Evolutionary conservation across 2,329 filamentous ascomycete species (phyloP).

Genomic region (Fusarium tricinctum): DNA sequence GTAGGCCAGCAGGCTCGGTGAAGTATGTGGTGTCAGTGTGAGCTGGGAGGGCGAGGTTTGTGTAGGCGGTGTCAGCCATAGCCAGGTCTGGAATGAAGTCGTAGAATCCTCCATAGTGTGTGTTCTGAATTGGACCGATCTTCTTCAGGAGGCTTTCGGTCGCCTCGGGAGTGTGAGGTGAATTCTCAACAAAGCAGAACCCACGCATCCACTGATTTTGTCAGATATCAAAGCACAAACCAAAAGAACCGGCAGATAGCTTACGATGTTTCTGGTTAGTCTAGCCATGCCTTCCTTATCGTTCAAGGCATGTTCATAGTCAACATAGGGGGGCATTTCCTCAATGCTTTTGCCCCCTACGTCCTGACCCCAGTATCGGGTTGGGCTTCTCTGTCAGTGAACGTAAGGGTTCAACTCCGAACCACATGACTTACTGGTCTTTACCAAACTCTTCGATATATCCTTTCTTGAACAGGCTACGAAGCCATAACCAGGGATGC

Average conservation of each 20-base stretch:
- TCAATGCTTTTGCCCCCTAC: constrained; percentile 55
- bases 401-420: neutral
- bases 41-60: constrained; percentile 81
- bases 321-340: constrained; percentile 68
- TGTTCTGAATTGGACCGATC: constrained; percentile 89
- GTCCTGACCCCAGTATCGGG: constrained; percentile 45
- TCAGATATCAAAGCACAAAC: constrained; percentile 25
- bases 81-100: constrained; percentile 93
- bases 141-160: constrained; percentile 82
- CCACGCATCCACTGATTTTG: constrained; percentile 72
- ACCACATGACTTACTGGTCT: constrained; percentile 40
- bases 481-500: constrained; percentile 68
- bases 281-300: constrained; percentile 66
- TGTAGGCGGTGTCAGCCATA: constrained; percentile 92
- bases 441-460: constrained; percentile 35
- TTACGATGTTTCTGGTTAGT: constrained; percentile 76
- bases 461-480: constrained; percentile 39
- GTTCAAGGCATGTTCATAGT: constrained; percentile 68
- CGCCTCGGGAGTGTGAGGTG: constrained; percentile 75
- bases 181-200: constrained; percentile 81
- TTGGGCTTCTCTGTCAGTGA: constrained; percentile 31
- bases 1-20: constrained; percentile 89
- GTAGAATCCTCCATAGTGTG: constrained; percentile 85
- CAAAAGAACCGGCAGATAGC: constrained; percentile 30
- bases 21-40: constrained; percentile 99